Conservation (phyloP, 257 asterid genomes). For the Vinca minor region DNA sequence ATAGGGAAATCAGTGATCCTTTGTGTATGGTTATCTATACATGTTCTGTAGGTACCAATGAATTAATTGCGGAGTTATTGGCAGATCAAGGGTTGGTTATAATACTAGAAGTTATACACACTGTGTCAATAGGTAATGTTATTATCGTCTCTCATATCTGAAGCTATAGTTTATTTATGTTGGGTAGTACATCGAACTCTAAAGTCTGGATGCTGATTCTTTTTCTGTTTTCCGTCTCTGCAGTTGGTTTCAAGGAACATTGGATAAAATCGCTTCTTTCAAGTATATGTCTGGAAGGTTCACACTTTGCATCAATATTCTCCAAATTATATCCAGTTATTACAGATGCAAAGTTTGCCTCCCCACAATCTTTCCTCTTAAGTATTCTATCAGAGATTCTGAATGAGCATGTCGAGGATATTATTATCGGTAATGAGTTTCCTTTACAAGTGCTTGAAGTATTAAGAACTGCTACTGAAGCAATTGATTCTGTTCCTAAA, state of each 20-base stretch:
- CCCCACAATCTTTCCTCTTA: conserved; percentile 47
- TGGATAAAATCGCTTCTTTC: conserved; percentile 65
- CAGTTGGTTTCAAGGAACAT: conserved; percentile 61
- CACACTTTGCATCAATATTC: conserved; percentile 34
- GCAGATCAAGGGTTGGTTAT: conserved; percentile 41
- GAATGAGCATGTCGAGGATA: conserved; percentile 38
- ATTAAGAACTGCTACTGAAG: conserved; percentile 31
- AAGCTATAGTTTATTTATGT: too few species aligned
- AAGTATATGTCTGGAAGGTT: conserved; percentile 45
- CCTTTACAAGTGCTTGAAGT: conserved; percentile 33
- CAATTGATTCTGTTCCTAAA: conserved; percentile 37
- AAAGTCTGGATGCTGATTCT: not conserved
- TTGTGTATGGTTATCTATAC: conserved; percentile 69
- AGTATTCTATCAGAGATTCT: conserved; percentile 45
- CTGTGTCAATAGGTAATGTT: conserved; percentile 45
- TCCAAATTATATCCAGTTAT: conserved; percentile 30
- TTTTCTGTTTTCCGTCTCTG: conserved; percentile 16
- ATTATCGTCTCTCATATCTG: not conserved
- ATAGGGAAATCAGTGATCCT: conserved; percentile 59
- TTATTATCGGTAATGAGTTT: conserved; percentile 33
- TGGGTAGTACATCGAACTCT: too few species aligned
- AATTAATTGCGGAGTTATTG: conserved; percentile 30
- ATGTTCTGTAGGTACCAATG: conserved; percentile 38
- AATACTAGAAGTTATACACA: conserved; percentile 38
- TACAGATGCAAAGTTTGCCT: conserved; percentile 28